A percentile compares a stretch with the other conserved stretches of the same genome.
Conservation (phyloP, 257 asterid genomes). For the Jaltomata sinuosa region DNA sequence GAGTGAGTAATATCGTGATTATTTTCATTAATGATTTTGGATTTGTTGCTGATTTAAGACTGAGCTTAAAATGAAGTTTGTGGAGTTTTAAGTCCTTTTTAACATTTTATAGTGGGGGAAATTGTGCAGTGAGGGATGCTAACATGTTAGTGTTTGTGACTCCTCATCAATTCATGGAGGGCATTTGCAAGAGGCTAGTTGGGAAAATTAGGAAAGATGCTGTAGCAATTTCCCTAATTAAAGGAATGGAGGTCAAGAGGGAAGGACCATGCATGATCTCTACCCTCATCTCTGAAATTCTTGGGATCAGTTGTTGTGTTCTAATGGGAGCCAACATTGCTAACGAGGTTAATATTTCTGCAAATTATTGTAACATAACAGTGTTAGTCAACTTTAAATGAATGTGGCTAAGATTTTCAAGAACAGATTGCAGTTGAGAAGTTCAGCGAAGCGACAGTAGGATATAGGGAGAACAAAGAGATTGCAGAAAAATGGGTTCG, state of each 20-base stretch:
- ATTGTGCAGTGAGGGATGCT: slow-evolving; percentile 59
- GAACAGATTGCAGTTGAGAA: slow-evolving; percentile 79
- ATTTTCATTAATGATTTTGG: background rate
- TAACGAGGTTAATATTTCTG: slow-evolving; percentile 44
- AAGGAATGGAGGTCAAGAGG: slow-evolving; percentile 89
- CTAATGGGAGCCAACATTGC: slow-evolving; percentile 94
- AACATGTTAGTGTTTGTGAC: slow-evolving; percentile 81
- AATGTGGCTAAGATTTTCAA: background rate
- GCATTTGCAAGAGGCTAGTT: slow-evolving; percentile 56
- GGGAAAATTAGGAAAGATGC: slow-evolving; percentile 60
- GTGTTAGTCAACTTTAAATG: background rate
- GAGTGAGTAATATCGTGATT: too few relatives aligned
- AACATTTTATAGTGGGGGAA: background rate
- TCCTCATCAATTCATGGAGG: slow-evolving; percentile 93
- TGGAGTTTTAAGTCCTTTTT: background rate
- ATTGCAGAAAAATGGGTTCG: slow-evolving; percentile 80
- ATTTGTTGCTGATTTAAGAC: too few relatives aligned
- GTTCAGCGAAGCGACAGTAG: slow-evolving; percentile 88
- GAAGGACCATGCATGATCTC: slow-evolving; percentile 98
- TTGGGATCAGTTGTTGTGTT: slow-evolving; percentile 69
- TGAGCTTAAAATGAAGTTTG: background rate
- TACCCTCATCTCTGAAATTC: slow-evolving; percentile 55
- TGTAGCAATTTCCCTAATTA: slow-evolving; percentile 65
- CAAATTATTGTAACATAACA: background rate
- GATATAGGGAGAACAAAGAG: slow-evolving; percentile 57